Base-by-base conservation (phyloP, 1,284 basidiomycete species). In the Moesziomyces parantarcticus region DNA sequence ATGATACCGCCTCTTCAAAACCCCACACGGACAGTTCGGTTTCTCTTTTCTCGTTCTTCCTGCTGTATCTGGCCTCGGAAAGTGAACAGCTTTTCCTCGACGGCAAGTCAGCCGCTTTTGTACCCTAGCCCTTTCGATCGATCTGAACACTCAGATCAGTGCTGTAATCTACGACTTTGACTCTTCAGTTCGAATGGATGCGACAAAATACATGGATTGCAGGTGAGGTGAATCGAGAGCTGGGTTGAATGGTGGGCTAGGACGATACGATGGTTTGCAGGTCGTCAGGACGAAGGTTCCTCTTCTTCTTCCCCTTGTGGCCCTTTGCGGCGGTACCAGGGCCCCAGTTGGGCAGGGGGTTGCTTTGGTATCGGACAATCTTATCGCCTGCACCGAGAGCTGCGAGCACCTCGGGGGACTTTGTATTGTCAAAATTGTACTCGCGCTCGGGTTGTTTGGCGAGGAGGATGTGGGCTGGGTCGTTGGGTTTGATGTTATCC, bases 341-440 rank as follows among this genome's bases (percentile, higher is more conserved):
- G 0, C 96, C 96, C 96, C 96, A 99, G 82, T 97, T 89, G 3
- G 91, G 88, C 41, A 90, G 88, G 3, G 96, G 96, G 83, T 97
- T 98, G 76, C 89, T 88, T 85, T 97, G 96, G 85, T 98, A 98
- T 49, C 92, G 88, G 0, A 89, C 42, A 22, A 64, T 21, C 47
- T 68, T 75, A 39, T 69, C 63, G 5, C 54, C 41, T 23, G 59
- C 53, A 5, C 67, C 67, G 45, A 66, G 52, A 14, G 53, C 63
- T n/a, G 32, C 42, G 21, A 70, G 32, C 21, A 79, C 63, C 32
- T 58, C 60, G 25, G 55, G 53, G 5, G 63, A 55, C 50, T 70
- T 64, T 13, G 45, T 40, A 21, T 76, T 71, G 16, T 77, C 72
- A 36, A 75, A 50, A 10, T 74, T 68, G 57, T 60, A 72, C 52